Evolutionary conservation across 495 filamentous ascomycete species (phyloP), one percentile per base, ranked within the genome.

Genomic region (Oidiodendron maius): DNA sequence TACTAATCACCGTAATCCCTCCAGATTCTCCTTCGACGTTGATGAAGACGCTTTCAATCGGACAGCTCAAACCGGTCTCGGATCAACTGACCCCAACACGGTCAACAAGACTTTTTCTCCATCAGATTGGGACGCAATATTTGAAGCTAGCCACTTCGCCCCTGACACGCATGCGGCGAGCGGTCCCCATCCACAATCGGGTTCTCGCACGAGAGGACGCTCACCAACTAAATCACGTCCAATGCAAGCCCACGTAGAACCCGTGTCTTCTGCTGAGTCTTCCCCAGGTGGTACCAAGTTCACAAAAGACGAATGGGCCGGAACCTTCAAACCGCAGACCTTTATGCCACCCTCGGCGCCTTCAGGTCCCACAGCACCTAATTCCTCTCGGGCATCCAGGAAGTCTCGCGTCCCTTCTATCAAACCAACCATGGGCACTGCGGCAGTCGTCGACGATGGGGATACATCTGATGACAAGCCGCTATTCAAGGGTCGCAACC

Each of bases 91-190:
- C 59, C 71, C 81, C 25, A 86, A 89, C 56, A 81, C 82, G 52
- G 83, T 96, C 63, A 87, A 87, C 56, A 89, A 83, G 24, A 81
- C 75, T 40, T 87, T 86, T 58, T 78, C 76, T 10, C 73, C 81
- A 0, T 66, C 70, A 20, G 74, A 80, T 25, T 84, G 79, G 79
- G 63, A 69, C 32, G 75, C 71, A 18, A 78, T 71, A 48, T 76
- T 85, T 54, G 56, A 65, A 35, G 64, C 68, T 11, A 61, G 57
- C 9, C 59, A 68, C 18, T 77, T 84, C 53, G 68, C 66, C 18
- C 63, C 69, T 17, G 52, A 55, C 55, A 56, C 15, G 46, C 67
- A 67, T 17, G 60, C 68, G 21, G 35, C 49, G 50, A 41, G 18
- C 37, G 36, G 32, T 15, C 46, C 60, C 39, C 40, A 59, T 4